Conservation (phyloP, 108 stramenopile species). For the Cyclotella baltica region DNA sequence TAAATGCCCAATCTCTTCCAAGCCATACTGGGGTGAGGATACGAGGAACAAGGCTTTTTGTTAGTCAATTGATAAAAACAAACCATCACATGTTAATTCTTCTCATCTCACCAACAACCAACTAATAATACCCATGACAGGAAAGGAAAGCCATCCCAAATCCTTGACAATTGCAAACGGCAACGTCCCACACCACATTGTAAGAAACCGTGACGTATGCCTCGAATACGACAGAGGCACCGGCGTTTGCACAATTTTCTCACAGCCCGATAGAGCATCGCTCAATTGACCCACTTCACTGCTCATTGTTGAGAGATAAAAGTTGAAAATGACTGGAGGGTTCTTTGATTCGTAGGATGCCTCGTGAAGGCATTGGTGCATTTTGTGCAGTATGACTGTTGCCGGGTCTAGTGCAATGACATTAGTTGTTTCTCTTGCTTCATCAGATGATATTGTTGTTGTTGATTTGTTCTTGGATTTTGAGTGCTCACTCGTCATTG, state of each 20-base stretch:
- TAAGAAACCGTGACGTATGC: conserved; percentile 63
- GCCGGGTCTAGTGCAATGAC: conserved; percentile 1
- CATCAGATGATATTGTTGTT: too few relatives aligned
- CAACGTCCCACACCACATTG: conserved; percentile 55
- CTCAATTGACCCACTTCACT: conserved; percentile 46
- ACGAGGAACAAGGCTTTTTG: too few relatives aligned
- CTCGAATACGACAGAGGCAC: conserved; percentile 63
- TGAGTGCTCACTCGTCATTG: too few relatives aligned
- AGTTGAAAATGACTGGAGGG: conserved; percentile 19
- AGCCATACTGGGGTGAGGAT: too few relatives aligned
- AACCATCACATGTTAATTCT: too few relatives aligned
- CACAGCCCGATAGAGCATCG: conserved; percentile 43
- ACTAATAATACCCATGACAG: conserved; percentile 50
- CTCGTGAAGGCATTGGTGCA: conserved; percentile 29
- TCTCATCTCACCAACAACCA: too few relatives aligned
- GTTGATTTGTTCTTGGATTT: too few relatives aligned
- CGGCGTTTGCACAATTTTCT: conserved; percentile 68
- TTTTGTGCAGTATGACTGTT: conserved; percentile 11
- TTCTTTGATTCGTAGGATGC: conserved; percentile 21
- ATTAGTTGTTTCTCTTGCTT: neutral
- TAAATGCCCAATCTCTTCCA: conserved; percentile 75
- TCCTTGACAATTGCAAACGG: conserved; percentile 58
- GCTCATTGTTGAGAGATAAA: conserved; percentile 46
- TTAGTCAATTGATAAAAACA: too few relatives aligned
- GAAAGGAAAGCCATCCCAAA: conserved; percentile 46